phyloP scores from a whole-genome alignment of 768 basidiomycete genomes.

The Suillus bovinus region DNA sequence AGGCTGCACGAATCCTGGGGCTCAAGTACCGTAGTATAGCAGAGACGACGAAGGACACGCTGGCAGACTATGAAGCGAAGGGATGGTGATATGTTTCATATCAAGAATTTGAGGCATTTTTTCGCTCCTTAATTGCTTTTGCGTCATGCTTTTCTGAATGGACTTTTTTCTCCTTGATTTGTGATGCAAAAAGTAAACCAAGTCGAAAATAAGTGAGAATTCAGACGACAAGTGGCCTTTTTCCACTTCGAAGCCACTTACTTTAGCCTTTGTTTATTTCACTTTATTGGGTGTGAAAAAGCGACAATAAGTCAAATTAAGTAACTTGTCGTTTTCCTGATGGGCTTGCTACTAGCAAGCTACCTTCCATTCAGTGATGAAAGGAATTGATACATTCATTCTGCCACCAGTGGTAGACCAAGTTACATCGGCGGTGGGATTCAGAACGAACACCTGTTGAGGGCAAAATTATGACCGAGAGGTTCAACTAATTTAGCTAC shows the following conservation, averaged over 20 bases:
- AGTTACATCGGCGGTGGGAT: too few species aligned
- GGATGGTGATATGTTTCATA: slow-evolving; percentile 35
- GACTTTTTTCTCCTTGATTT: not conserved
- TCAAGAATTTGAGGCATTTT: not conserved
- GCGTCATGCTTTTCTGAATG: not conserved
- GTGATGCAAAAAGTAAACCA: not conserved
- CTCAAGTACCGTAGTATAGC: slow-evolving; percentile 41
- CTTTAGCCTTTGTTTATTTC: not conserved
- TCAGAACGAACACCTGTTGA: too few species aligned
- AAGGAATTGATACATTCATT: too few species aligned
- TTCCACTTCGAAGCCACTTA: not conserved
- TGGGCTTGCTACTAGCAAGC: too few species aligned
- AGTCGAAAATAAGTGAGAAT: not conserved
- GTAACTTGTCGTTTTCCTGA: not conserved
- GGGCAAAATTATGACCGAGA: too few species aligned
- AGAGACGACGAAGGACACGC: slow-evolving; percentile 41
- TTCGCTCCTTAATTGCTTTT: not conserved
- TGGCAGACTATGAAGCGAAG: slow-evolving; percentile 44
- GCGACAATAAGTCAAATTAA: not conserved
- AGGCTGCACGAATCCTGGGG: slow-evolving; percentile 42
- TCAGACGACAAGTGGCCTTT: not conserved
- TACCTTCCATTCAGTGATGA: too few species aligned
- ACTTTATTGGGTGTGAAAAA: not conserved
- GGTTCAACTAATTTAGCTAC: too few species aligned
- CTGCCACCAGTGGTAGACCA: too few species aligned